These are phyloP conservation scores for Alternaria postmessia DNA, from an alignment of 2,329 filamentous ascomycete genomes.

Conservation along the genomic window DNA sequence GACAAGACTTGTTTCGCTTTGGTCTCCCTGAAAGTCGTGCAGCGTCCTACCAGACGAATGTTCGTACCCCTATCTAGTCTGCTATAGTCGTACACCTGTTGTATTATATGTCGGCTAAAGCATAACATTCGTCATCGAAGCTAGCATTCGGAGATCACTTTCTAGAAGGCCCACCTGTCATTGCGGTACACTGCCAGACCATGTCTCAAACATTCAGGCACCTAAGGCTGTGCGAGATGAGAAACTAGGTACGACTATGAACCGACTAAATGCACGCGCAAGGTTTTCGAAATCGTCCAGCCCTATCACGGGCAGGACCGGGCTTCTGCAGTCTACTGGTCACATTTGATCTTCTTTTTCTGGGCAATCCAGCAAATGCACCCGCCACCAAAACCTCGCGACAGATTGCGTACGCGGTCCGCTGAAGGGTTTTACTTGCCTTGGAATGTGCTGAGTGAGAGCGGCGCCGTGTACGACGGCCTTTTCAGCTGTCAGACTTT, in stretches of 20 bases:
- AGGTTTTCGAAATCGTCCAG: slow-evolving; percentile 18
- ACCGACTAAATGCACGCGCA: slow-evolving; percentile 20
- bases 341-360: slow-evolving; percentile 31
- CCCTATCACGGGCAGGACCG: slow-evolving; percentile 34
- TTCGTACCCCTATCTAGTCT: slow-evolving; percentile 31
- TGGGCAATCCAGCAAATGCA: slow-evolving; percentile 28
- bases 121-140: slow-evolving; percentile 38
- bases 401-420: slow-evolving; percentile 11
- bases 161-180: slow-evolving; percentile 23
- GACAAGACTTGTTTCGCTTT: slow-evolving; percentile 19
- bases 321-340: slow-evolving; percentile 33
- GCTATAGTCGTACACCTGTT: slow-evolving; percentile 15
- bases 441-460: slow-evolving; percentile 28
- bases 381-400: slow-evolving; percentile 25
- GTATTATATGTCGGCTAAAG: slow-evolving; percentile 32
- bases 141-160: slow-evolving; percentile 23
- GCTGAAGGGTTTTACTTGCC: slow-evolving; percentile 21
- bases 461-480: slow-evolving; percentile 23
- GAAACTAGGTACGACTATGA: slow-evolving; percentile 12
- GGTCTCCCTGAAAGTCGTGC: slow-evolving; percentile 22
- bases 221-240: slow-evolving; percentile 6
- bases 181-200: slow-evolving; percentile 8
- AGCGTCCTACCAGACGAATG: slow-evolving; percentile 14
- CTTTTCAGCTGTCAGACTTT: slow-evolving; percentile 28
- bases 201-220: slow-evolving; percentile 14